These are phyloP conservation scores for Eutrema japonicum DNA, from an alignment of 345 rosid species.

Conservation along the genomic window DNA sequence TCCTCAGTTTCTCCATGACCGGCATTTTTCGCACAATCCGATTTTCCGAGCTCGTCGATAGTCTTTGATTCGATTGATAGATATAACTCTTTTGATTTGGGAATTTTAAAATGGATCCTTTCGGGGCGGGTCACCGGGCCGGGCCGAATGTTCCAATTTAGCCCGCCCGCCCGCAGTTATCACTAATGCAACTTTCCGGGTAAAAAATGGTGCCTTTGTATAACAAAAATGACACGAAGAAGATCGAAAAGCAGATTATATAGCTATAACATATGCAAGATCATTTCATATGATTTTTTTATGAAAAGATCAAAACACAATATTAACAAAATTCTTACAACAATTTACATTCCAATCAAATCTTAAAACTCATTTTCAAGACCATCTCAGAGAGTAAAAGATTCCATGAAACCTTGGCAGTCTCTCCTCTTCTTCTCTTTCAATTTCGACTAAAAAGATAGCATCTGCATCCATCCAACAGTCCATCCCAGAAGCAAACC, in stretches of 20 bases:
- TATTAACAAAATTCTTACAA: slow-evolving; percentile 41
- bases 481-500: slow-evolving; percentile 98
- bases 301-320: slow-evolving; percentile 9
- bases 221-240: slow-evolving; percentile 6
- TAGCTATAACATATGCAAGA: slow-evolving; percentile 21
- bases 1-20: slow-evolving; percentile 80
- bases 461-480: slow-evolving; percentile 91
- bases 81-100: not conserved
- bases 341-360: slow-evolving; percentile 28
- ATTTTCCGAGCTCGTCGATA: slow-evolving; percentile 4
- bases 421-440: slow-evolving; percentile 10
- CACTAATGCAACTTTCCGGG: no score
- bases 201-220: no score
- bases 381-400: slow-evolving; percentile 12
- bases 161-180: no score
- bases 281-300: slow-evolving; percentile 6
- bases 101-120: not conserved
- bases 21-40: slow-evolving; percentile 52
- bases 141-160: not conserved
- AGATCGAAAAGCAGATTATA: not conserved
- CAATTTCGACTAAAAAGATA: slow-evolving; percentile 54
- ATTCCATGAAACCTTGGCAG: not conserved
- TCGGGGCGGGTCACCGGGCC: not conserved
- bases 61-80: slow-evolving; percentile 16
- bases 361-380: slow-evolving; percentile 28